These are phyloP conservation scores for Aspergillus nanangensis DNA, from an alignment of 495 filamentous ascomycete genomes.

Conservation along the genomic window DNA sequence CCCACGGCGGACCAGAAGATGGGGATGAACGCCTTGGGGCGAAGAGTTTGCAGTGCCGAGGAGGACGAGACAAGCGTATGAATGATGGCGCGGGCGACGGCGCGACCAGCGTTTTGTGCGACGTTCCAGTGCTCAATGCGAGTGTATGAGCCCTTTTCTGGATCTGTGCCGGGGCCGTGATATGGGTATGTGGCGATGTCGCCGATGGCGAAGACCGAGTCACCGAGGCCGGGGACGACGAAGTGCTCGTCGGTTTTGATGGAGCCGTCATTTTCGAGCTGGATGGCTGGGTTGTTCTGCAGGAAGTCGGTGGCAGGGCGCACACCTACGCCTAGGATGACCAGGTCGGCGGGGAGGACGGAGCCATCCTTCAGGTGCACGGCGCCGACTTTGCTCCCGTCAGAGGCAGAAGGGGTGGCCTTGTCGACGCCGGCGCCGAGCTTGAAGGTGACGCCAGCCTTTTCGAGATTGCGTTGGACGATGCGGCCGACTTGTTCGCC, in stretches of 20 bases:
- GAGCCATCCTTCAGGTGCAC: constrained; percentile 87
- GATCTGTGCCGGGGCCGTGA: constrained; percentile 74
- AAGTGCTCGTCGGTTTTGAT: constrained; percentile 74
- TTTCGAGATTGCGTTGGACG: constrained; percentile 71
- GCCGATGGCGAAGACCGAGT: constrained; percentile 85
- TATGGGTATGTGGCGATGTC: constrained; percentile 97
- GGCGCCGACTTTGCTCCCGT: constrained; percentile 67
- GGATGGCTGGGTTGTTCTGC: constrained; percentile 60
- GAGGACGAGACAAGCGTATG: constrained; percentile 30
- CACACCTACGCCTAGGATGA: constrained; percentile 88
- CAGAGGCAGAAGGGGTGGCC: constrained; percentile 61
- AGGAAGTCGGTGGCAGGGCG: constrained; percentile 82
- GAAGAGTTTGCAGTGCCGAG: constrained; percentile 28
- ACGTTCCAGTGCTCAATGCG: constrained; percentile 99
- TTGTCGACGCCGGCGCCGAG: constrained; percentile 76
- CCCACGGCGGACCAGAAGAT: constrained; percentile 96
- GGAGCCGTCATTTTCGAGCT: constrained; percentile 76
- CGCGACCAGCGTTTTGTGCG: constrained; percentile 84
- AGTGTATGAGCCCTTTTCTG: constrained; percentile 40
- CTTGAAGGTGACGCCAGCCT: constrained; percentile 82
- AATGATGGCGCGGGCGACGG: constrained; percentile 69
- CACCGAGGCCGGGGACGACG: constrained; percentile 60
- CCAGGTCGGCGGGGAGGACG: constrained; percentile 77
- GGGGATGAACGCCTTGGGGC: constrained; percentile 75
- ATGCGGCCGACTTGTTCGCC: constrained; percentile 76